Evolutionary conservation across 1,139 yeast species (phyloP).

Genomic region (Debaryomyces udenii): DNA sequence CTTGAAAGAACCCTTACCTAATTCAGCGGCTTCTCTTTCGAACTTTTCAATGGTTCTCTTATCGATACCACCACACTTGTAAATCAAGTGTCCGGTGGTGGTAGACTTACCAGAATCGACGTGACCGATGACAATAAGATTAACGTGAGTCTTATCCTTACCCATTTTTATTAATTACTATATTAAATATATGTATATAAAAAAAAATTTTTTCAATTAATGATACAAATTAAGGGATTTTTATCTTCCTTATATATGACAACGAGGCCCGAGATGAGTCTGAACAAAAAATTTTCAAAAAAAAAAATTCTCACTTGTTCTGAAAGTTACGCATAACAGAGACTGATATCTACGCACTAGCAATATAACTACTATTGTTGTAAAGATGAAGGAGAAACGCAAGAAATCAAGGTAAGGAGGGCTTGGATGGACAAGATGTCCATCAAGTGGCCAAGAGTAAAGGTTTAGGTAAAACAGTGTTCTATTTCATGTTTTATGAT

Average conservation of each 20-base stretch:
- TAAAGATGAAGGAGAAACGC: background rate
- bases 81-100: slow-evolving; percentile 98
- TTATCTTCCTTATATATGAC: slow-evolving; percentile 11
- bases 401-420: background rate
- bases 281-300: slow-evolving; percentile 13
- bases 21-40: slow-evolving; percentile 98
- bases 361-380: slow-evolving; percentile 5
- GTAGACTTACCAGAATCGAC: slow-evolving; percentile 99
- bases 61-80: slow-evolving; percentile 91
- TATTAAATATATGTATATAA: slow-evolving; percentile 9
- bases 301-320: slow-evolving; percentile 14
- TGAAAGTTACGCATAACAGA: slow-evolving; percentile 10
- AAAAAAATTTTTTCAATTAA: slow-evolving; percentile 11
- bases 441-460: too few species aligned
- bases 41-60: slow-evolving; percentile 98
- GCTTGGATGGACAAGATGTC: too few species aligned
- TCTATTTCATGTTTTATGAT: too few species aligned
- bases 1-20: slow-evolving; percentile 98
- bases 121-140: slow-evolving; percentile 99
- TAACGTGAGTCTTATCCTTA: slow-evolving; percentile 95
- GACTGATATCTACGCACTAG: slow-evolving; percentile 8
- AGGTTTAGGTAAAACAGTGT: too few species aligned
- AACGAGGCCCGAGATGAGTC: slow-evolving; percentile 11
- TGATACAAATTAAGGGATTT: slow-evolving; percentile 3
- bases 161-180: slow-evolving; percentile 47